phyloP scores from a whole-genome alignment of 2,329 filamentous ascomycete genomes.

The Penicillium sp. region DNA sequence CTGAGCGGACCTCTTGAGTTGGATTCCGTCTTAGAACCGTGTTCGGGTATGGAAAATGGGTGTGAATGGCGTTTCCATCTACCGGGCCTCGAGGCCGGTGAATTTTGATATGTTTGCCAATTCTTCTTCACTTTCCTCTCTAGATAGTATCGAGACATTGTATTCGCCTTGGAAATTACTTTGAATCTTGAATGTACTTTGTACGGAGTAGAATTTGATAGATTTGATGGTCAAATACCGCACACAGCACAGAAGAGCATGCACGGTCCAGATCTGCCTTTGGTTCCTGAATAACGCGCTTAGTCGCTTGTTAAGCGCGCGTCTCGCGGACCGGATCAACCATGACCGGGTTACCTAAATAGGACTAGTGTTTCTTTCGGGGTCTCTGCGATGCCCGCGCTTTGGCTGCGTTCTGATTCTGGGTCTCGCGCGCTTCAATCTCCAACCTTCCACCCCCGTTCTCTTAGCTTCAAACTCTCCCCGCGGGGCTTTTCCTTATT shows the following conservation, averaged over 20 bases:
- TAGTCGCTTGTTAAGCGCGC: constrained; percentile 2
- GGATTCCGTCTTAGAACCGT: constrained; percentile 38
- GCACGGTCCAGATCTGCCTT: no score
- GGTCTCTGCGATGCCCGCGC: constrained; percentile 39
- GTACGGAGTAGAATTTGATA: no score
- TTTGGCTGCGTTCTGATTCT: constrained; percentile 26
- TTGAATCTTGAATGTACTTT: no score
- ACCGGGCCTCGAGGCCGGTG: constrained; percentile 29
- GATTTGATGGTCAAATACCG: no score
- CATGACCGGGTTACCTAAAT: constrained; percentile 26
- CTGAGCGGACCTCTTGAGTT: constrained; percentile 33
- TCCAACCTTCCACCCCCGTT: constrained; percentile 14
- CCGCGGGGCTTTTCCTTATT: constrained; percentile 10
- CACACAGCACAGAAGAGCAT: no score
- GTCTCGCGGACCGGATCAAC: constrained; percentile 25
- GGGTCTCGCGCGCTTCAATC: constrained; percentile 28
- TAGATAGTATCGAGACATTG: constrained; percentile 31
- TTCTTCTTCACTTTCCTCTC: constrained; percentile 11
- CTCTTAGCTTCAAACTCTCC: constrained; percentile 13
- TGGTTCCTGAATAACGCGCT: neutral
- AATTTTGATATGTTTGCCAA: constrained; percentile 27
- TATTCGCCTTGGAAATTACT: constrained; percentile 19
- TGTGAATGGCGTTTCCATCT: constrained; percentile 40
- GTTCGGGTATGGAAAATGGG: constrained; percentile 42
- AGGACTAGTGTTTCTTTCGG: constrained; percentile 34